phyloP scores from a whole-genome alignment of 208 protist species.

The Trypanosoma melophagium region DNA sequence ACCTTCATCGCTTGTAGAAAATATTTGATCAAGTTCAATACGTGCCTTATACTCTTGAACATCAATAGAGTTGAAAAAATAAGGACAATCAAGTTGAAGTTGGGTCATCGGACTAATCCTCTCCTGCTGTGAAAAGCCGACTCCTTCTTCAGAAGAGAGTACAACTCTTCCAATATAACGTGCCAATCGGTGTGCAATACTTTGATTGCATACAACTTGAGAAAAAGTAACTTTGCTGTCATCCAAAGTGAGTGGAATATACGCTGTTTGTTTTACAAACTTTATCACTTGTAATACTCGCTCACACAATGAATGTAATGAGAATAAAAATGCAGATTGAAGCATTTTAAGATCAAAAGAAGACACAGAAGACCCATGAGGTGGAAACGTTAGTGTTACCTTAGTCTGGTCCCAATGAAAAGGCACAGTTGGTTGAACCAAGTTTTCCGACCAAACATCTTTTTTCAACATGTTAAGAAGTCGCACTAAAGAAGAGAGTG shows the following conservation, averaged over 20 bases:
- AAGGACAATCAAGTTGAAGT: conserved; percentile 73
- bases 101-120: conserved; percentile 43
- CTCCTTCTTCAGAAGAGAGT: conserved; percentile 46
- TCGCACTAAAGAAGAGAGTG: conserved; percentile 32
- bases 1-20: conserved; percentile 35
- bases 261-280: conserved; percentile 53
- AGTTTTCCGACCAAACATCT: conserved; percentile 33
- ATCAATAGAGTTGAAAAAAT: conserved; percentile 79
- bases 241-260: conserved; percentile 49
- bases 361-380: conserved; percentile 27
- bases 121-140: conserved; percentile 37
- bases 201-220: conserved; percentile 73
- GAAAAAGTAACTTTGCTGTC: conserved; percentile 65
- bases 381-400: conserved; percentile 24
- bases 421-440: conserved; percentile 26
- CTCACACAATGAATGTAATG: conserved; percentile 29
- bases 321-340: conserved; percentile 30
- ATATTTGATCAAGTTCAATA: conserved; percentile 59
- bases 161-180: conserved; percentile 59
- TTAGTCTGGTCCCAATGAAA: conserved; percentile 32
- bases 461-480: conserved; percentile 32
- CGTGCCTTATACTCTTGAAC: conserved; percentile 63
- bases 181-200: conserved; percentile 62
- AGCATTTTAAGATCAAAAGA: conserved; percentile 32
- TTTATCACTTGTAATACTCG: conserved; percentile 59